Evolutionary conservation across 805 yeast species (phyloP), one percentile per base, ranked within the genome.

Genomic region (Lipomyces oligophaga): DNA sequence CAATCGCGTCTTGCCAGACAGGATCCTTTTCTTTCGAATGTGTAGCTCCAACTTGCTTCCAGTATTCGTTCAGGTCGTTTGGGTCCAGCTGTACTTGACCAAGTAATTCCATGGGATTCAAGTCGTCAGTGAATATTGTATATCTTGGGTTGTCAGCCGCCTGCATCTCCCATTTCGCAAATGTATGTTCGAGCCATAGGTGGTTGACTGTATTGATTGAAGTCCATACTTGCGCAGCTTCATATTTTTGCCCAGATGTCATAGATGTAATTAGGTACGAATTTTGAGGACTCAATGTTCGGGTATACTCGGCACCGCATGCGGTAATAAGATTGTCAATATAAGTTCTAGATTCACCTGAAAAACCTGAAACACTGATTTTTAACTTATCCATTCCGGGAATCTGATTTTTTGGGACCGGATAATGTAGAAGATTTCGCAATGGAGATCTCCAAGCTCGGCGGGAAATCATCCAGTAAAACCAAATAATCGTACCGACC

Each of bases 131-230:
- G 33, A 78, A 66, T 39, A 68, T 67, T 7, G 72, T 61, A 63
- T 77, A 85, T 26, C 76, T 69, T 2, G 76, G 70, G 13, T 63
- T 59, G 0, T 66, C 57, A 3, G 64, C 72, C 31, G 79, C 77
- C 55, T 75, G 72, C 4, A 72, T 55, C 41, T 66, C 67, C 89
- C 93, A 84, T 37, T 72, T 64, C 0, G 75, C 69, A 52, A 74
- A 90, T 34, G 87, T 76, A 44, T 85, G 89, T 60, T 90, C 97
- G 11, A 90, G 65, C 98, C 98, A 90, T 11, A 81, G 60, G 64
- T 87, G 96, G 60, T 84, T 88, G 0, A 85, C 80, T 1, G 83
- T 70, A 25, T 73, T 72, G 19, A 85, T 67, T 6, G 63, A 61
- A 11, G 40, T 41, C 96, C 96, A 88, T 51, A 74, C 73, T 28